Evolutionary conservation across 2,329 filamentous ascomycete species (phyloP).

Genomic region (Xylaria sp.): DNA sequence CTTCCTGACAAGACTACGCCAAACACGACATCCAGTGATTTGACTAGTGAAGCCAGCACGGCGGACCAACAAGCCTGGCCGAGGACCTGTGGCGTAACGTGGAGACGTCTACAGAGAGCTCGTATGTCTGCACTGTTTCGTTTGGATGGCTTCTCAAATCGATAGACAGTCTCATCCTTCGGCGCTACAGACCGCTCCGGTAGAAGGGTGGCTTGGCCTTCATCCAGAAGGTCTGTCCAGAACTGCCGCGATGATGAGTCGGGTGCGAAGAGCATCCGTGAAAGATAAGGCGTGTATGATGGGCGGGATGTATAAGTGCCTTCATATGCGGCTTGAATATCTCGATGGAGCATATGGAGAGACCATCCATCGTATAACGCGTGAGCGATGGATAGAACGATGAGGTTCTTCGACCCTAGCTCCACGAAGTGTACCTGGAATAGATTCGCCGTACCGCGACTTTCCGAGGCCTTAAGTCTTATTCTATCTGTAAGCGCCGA

Average conservation of each 20-base stretch:
- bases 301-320: constrained; percentile 39
- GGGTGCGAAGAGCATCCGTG: constrained; percentile 45
- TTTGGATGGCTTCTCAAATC: constrained; percentile 42
- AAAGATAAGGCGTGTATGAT: constrained; percentile 49
- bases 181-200: not conserved
- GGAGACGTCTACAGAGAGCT: constrained; percentile 58
- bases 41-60: constrained; percentile 57
- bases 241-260: constrained; percentile 48
- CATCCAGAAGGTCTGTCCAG: constrained; percentile 65
- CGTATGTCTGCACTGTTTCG: constrained; percentile 40
- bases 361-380: constrained; percentile 90
- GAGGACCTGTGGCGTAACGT: constrained; percentile 69
- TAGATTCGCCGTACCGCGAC: constrained; percentile 36
- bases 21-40: constrained; percentile 70
- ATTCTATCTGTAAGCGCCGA: constrained; percentile 35
- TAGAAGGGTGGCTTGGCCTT: constrained; percentile 37
- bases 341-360: constrained; percentile 64
- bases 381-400: constrained; percentile 71
- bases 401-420: constrained; percentile 34
- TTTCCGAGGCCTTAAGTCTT: constrained; percentile 33
- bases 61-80: constrained; percentile 73
- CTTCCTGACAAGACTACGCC: constrained; percentile 80
- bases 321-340: constrained; percentile 62
- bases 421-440: constrained; percentile 45
- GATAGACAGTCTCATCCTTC: constrained; percentile 27